These are phyloP conservation scores for Xylaria intraflava DNA, from an alignment of 495 filamentous ascomycete species.

Conservation along the genomic window DNA sequence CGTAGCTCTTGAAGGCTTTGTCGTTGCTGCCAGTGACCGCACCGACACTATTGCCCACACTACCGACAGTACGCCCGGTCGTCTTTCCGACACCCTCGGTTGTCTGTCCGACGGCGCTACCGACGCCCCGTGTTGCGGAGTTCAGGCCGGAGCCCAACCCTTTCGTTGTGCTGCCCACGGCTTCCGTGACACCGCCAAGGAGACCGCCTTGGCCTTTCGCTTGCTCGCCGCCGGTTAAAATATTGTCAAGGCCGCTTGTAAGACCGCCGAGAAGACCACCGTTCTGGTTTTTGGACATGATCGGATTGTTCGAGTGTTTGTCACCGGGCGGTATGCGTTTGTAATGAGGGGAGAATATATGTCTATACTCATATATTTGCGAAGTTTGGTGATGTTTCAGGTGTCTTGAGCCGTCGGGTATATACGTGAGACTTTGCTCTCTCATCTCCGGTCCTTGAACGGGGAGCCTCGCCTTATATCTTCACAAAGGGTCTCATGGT, in stretches of 20 bases:
- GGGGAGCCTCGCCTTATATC: conserved; percentile 8
- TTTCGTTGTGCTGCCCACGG: conserved; percentile 27
- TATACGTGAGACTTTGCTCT: neutral
- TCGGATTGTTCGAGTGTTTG: conserved; percentile 4
- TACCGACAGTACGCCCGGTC: conserved; percentile 19
- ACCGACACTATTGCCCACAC: conserved; percentile 7
- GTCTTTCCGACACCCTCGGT: conserved; percentile 29
- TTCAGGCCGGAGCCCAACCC: conserved; percentile 32
- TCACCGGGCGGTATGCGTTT: neutral
- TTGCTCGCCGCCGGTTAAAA: conserved; percentile 36
- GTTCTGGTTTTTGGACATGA: conserved; percentile 29
- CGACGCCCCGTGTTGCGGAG: conserved; percentile 28
- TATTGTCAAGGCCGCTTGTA: conserved; percentile 34
- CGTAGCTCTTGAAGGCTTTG: conserved; percentile 23
- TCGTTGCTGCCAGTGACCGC: conserved; percentile 14
- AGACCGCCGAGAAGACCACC: conserved; percentile 35
- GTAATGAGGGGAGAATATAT: neutral
- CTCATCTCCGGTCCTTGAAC: neutral
- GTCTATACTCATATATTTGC: neutral
- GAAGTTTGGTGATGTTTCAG: neutral
- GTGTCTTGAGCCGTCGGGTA: neutral
- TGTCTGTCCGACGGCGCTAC: conserved; percentile 31
- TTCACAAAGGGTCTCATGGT: conserved; percentile 3
- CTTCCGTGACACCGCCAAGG: conserved; percentile 27
- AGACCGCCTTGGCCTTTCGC: conserved; percentile 37